phyloP scores from a whole-genome alignment of 768 basidiomycete genomes.

The Tylopilus rubrobrunneus region DNA sequence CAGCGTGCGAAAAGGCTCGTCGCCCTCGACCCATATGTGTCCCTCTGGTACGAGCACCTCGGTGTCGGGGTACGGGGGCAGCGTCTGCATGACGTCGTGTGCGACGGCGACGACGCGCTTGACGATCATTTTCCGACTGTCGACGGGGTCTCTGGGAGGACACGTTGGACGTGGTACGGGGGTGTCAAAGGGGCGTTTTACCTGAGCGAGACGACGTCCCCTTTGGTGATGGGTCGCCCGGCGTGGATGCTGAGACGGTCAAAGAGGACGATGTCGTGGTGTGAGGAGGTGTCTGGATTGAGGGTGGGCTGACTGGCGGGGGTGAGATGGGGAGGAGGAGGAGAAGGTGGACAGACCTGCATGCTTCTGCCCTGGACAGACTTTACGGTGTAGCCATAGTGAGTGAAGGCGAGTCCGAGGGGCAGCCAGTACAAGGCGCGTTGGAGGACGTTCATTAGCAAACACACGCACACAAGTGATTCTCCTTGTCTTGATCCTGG shows the following conservation, averaged over 20 bases:
- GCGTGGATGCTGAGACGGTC: conserved; percentile 44
- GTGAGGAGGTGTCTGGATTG: conserved; percentile 63
- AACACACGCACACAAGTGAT: too few species aligned
- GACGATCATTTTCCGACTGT: conserved; percentile 50
- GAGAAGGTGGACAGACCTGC: conserved; percentile 47
- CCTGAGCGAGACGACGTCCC: conserved; percentile 66
- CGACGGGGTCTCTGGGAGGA: conserved; percentile 52
- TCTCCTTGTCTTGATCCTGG: too few species aligned
- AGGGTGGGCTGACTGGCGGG: conserved; percentile 60
- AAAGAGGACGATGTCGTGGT: conserved; percentile 62
- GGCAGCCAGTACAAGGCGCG: conserved; percentile 57
- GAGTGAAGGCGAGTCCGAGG: conserved; percentile 42
- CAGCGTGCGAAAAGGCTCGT: conserved; percentile 41
- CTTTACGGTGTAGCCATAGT: conserved; percentile 51
- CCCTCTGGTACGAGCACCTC: conserved; percentile 56
- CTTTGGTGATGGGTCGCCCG: conserved; percentile 40
- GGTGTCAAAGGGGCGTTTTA: conserved; percentile 22
- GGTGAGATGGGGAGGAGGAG: neutral
- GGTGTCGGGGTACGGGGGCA: conserved; percentile 61
- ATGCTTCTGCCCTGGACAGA: conserved; percentile 62
- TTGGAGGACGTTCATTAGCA: neutral
- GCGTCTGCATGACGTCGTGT: conserved; percentile 60
- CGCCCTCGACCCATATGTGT: conserved; percentile 71
- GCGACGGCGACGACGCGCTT: conserved; percentile 65
- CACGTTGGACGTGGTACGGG: neutral